These are phyloP conservation scores for Pestalotiopsis sp. DNA, from an alignment of 2,329 filamentous ascomycete species.

Conservation along the genomic window DNA sequence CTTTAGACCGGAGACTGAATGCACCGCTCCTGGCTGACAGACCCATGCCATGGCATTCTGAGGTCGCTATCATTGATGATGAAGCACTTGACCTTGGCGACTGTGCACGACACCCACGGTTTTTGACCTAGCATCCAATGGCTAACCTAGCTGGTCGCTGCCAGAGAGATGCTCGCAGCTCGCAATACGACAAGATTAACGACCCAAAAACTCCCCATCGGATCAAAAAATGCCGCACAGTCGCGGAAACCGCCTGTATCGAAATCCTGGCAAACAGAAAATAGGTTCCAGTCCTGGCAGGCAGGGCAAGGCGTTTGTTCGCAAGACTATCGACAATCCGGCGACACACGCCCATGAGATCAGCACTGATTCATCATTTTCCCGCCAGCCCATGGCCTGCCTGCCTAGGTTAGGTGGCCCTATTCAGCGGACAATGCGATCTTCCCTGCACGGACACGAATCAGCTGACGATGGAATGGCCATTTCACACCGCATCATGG, in stretches of 20 bases:
- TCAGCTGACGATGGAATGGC: conserved; percentile 21
- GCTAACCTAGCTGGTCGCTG: no score
- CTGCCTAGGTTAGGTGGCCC: not conserved
- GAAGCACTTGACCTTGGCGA: no score
- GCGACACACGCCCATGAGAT: not conserved
- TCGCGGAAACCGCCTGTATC: no score
- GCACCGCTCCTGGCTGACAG: not conserved
- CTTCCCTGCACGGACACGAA: conserved; percentile 17
- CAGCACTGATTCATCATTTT: not conserved
- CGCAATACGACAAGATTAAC: no score
- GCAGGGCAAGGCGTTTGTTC: not conserved
- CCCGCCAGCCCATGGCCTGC: not conserved
- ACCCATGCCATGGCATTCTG: not conserved
- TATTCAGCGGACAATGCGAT: conserved; percentile 14
- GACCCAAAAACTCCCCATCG: no score
- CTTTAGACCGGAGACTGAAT: not conserved
- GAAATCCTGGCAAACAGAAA: not conserved
- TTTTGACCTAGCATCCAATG: no score
- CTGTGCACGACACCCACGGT: no score
- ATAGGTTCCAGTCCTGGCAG: not conserved
- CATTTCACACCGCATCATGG: conserved; percentile 20
- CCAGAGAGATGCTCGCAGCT: no score
- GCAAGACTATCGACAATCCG: not conserved
- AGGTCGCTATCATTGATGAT: not conserved
- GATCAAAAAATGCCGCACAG: no score